phyloP scores from a whole-genome alignment of 2,329 filamentous ascomycete genomes.

The Neopestalotiopsis sp. region DNA sequence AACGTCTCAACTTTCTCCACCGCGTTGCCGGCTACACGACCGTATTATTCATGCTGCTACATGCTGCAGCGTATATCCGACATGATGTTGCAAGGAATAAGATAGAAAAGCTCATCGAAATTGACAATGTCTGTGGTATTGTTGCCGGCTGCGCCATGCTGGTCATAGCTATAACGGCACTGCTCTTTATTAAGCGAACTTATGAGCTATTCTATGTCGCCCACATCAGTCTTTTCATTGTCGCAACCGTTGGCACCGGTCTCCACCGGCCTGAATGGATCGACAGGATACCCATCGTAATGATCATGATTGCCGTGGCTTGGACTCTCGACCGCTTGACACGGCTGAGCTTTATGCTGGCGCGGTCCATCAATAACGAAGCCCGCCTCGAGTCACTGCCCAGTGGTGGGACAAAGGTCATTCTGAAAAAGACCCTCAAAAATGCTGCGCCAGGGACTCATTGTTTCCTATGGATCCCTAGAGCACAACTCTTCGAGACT shows the following conservation, averaged over 20 bases:
- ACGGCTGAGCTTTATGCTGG: slow-evolving; percentile 73
- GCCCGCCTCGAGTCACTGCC: not conserved
- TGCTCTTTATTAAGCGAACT: not conserved
- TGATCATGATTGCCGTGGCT: slow-evolving; percentile 49
- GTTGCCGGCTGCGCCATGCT: not conserved
- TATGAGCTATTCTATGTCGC: not conserved
- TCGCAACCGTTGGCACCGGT: not conserved
- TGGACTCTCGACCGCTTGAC: slow-evolving; percentile 67
- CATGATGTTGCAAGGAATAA: not conserved
- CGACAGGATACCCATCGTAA: not conserved
- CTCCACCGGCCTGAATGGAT: not conserved
- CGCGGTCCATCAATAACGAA: not conserved
- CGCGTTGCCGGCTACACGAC: not conserved
- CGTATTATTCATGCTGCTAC: not conserved
- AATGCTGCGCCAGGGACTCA: not conserved
- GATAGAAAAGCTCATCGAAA: not conserved
- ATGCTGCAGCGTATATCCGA: not conserved
- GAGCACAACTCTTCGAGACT: not conserved
- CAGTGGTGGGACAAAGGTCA: not conserved
- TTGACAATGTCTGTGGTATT: not conserved
- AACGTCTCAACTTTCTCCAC: not conserved
- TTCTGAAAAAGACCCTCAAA: not conserved
- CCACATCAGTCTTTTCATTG: not conserved
- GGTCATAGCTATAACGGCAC: not conserved
- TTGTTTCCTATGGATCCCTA: not conserved